phyloP scores from a whole-genome alignment of 352 stramenopile species.

The Phytophthora capsici region DNA sequence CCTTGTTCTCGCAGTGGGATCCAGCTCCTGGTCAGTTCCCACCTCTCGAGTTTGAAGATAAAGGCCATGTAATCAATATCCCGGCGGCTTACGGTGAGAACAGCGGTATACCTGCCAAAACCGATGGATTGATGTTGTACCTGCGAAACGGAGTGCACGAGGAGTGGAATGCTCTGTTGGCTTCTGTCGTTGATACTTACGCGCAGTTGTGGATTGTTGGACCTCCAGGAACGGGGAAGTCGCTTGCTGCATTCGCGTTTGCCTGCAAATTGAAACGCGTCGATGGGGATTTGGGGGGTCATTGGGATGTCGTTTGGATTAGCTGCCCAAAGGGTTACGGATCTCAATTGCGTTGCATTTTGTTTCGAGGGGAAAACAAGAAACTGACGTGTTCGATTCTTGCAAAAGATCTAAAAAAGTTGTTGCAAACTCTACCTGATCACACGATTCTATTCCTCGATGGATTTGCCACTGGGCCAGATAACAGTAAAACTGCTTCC shows the following conservation, averaged over 20 bases:
- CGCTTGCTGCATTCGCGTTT: background rate
- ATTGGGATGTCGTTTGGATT: background rate
- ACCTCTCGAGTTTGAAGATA: background rate
- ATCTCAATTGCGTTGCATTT: background rate
- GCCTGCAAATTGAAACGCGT: background rate
- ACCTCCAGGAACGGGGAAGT: background rate
- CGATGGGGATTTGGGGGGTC: background rate
- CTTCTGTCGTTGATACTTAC: background rate
- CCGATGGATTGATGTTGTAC: background rate
- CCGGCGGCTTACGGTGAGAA: background rate
- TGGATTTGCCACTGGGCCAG: background rate
- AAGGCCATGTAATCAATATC: background rate
- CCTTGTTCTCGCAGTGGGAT: no score
- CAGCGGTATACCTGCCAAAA: background rate
- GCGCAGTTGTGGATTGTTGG: background rate
- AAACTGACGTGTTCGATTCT: background rate
- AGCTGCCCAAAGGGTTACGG: background rate
- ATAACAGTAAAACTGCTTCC: background rate
- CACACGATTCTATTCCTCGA: background rate
- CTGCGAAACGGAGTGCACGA: background rate
- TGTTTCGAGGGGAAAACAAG: background rate
- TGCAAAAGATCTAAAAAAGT: background rate
- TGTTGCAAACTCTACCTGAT: background rate
- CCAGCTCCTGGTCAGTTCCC: no score
- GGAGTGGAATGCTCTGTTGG: background rate